phyloP scores from a whole-genome alignment of 148 eudicot species.

The Nyssa sinensis region DNA sequence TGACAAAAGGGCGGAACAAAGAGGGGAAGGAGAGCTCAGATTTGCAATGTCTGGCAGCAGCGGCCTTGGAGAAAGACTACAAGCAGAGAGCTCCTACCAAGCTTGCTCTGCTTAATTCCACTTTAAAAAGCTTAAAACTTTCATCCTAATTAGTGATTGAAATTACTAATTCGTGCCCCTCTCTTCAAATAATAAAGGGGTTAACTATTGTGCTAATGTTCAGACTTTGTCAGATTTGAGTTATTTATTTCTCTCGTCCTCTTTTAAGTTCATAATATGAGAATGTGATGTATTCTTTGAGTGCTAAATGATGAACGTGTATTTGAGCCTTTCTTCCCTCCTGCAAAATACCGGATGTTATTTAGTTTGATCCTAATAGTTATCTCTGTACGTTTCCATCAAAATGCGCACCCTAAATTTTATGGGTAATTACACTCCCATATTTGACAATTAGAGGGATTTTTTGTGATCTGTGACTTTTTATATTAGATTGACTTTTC shows the following conservation, averaged over 20 bases:
- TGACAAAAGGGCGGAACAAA: conserved; percentile 82
- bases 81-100: conserved; percentile 66
- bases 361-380: too few species aligned
- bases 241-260: too few species aligned
- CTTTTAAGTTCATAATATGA: too few species aligned
- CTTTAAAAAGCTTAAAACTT: conserved; percentile 66
- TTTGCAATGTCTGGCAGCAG: conserved; percentile 68
- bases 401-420: too few species aligned
- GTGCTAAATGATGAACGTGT: background rate
- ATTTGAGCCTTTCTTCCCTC: background rate
- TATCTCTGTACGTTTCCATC: too few species aligned
- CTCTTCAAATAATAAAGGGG: background rate
- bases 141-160: conserved; percentile 15
- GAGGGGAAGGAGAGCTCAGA: conserved; percentile 73
- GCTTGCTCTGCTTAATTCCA: conserved; percentile 55
- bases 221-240: too few species aligned
- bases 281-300: too few species aligned
- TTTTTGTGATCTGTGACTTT: too few species aligned
- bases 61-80: conserved; percentile 75
- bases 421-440: too few species aligned
- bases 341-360: background rate
- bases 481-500: too few species aligned
- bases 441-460: too few species aligned
- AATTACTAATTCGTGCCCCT: background rate
- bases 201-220: too few species aligned